phyloP scores from a whole-genome alignment of 1,139 yeast genomes.

The Torulaspora pretoriensis region DNA sequence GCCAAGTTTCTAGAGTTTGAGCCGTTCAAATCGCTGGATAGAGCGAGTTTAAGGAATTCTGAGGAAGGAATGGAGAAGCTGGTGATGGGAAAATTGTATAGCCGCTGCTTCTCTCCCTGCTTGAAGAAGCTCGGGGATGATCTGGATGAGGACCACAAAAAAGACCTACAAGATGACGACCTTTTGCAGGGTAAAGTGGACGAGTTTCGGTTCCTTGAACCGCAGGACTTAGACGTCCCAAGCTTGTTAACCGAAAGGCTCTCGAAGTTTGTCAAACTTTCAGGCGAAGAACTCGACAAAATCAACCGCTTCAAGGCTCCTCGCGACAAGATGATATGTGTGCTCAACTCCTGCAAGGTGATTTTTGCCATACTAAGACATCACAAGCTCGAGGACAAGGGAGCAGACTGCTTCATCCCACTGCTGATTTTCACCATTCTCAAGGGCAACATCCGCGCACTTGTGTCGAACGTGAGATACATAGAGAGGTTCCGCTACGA shows the following conservation, averaged over 20 bases:
- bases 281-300: slow-evolving; percentile 67
- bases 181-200: slow-evolving; percentile 53
- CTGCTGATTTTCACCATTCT: slow-evolving; percentile 73
- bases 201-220: slow-evolving; percentile 70
- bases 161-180: slow-evolving; percentile 62
- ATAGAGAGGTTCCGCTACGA: slow-evolving; percentile 78
- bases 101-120: slow-evolving; percentile 76
- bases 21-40: slow-evolving; percentile 70
- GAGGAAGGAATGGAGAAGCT: slow-evolving; percentile 90
- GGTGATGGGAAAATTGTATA: slow-evolving; percentile 80
- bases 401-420: slow-evolving; percentile 93
- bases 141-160: slow-evolving; percentile 48
- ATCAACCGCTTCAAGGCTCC: slow-evolving; percentile 87
- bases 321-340: slow-evolving; percentile 87
- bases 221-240: slow-evolving; percentile 76
- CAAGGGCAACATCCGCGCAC: slow-evolving; percentile 57
- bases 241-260: slow-evolving; percentile 44
- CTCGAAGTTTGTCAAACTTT: slow-evolving; percentile 62
- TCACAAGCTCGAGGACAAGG: slow-evolving; percentile 58
- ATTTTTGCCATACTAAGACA: slow-evolving; percentile 81
- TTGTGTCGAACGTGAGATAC: slow-evolving; percentile 75
- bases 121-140: slow-evolving; percentile 41
- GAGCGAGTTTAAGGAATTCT: slow-evolving; percentile 62
- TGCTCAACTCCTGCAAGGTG: slow-evolving; percentile 86
- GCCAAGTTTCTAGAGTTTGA: slow-evolving; percentile 61